These are phyloP conservation scores for Erodium trifolium DNA, from an alignment of 441 rosid genomes.

Conservation along the genomic window DNA sequence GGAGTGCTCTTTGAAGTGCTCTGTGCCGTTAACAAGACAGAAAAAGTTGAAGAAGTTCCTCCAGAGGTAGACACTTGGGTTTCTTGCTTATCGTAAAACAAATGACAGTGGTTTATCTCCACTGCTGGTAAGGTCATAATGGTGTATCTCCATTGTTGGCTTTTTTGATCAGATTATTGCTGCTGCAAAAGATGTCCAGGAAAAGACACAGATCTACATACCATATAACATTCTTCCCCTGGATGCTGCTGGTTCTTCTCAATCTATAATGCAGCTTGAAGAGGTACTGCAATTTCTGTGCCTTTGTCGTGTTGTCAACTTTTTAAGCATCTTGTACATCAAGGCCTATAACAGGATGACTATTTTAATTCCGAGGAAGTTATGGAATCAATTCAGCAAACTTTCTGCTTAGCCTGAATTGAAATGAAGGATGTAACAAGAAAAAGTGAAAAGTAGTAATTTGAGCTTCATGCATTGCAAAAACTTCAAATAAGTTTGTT, in stretches of 20 bases:
- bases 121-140: background rate
- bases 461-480: background rate
- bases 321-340: background rate
- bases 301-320: background rate
- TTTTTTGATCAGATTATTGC: constrained; percentile 71
- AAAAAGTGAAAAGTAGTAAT: background rate
- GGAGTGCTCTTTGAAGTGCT: constrained; percentile 98
- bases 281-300: constrained; percentile 42
- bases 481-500: background rate
- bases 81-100: background rate
- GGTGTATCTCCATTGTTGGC: constrained; percentile 41
- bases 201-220: constrained; percentile 84
- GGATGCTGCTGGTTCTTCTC: constrained; percentile 87
- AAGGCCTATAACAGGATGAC: constrained; percentile 16
- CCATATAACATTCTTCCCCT: constrained; percentile 96
- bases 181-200: constrained; percentile 95
- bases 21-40: constrained; percentile 90
- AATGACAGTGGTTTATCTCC: constrained; percentile 5
- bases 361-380: background rate
- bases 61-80: constrained; percentile 56
- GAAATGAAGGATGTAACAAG: background rate
- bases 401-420: background rate
- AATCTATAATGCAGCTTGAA: constrained; percentile 88
- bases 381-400: background rate
- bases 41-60: constrained; percentile 96